Conservation (phyloP, 2,329 filamentous ascomycete species). For the Hymenoscyphus repandus region DNA sequence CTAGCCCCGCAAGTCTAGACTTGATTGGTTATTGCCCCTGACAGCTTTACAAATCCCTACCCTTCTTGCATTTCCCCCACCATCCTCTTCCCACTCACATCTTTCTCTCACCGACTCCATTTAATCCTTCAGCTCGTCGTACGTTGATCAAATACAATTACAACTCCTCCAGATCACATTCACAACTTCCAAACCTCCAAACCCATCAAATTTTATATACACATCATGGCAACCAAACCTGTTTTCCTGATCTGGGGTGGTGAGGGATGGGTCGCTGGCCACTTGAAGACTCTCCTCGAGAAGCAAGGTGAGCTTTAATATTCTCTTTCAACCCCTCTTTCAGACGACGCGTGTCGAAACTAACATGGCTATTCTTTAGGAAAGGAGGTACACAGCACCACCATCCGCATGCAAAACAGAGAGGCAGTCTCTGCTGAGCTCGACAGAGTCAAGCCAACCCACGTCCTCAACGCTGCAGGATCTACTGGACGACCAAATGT, state of each 20-base stretch:
- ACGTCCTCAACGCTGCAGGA: slow-evolving; percentile 62
- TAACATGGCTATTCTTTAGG: slow-evolving; percentile 26
- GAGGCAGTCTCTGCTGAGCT: slow-evolving; percentile 52
- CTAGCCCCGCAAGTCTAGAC: too few species aligned
- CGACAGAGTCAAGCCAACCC: slow-evolving; percentile 55
- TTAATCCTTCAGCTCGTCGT: not conserved
- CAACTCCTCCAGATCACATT: not conserved
- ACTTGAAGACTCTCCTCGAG: slow-evolving; percentile 54
- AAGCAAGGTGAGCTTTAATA: slow-evolving; percentile 37
- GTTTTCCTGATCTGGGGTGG: slow-evolving; percentile 62
- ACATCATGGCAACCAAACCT: slow-evolving; percentile 24
- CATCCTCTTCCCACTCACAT: slow-evolving; percentile 1
- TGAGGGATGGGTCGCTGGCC: slow-evolving; percentile 57
- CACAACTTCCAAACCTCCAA: slow-evolving; percentile 2
- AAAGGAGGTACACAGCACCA: slow-evolving; percentile 56
- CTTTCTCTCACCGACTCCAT: slow-evolving; percentile 7
- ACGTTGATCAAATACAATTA: not conserved
- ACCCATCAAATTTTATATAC: not conserved
- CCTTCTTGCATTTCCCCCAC: too few species aligned
- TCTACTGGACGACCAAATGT: slow-evolving; percentile 63
- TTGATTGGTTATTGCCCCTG: too few species aligned
- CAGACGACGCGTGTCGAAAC: not conserved
- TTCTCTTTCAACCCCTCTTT: not conserved
- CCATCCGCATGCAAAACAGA: slow-evolving; percentile 60
- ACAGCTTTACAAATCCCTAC: too few species aligned